Conservation (phyloP, 495 filamentous ascomycete species). For the Daldinia vernicosa region DNA sequence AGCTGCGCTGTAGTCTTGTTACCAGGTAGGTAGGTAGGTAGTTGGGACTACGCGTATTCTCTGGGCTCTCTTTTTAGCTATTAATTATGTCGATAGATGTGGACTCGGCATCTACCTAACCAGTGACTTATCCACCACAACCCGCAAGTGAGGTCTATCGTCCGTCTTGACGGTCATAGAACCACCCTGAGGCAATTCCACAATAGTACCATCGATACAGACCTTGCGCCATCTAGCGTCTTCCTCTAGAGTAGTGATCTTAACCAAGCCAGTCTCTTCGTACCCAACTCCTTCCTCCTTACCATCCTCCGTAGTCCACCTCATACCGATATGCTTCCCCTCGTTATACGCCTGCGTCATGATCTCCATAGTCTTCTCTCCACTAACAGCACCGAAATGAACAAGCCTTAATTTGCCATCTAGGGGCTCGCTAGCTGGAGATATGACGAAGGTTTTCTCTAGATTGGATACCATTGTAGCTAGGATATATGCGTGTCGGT, state of each 20-base stretch:
- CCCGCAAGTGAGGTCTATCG: conserved; percentile 41
- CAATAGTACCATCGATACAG: conserved; percentile 89
- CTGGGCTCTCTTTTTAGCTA: background rate
- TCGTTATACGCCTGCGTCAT: conserved; percentile 79
- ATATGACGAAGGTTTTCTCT: conserved; percentile 81
- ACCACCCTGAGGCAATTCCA: conserved; percentile 73
- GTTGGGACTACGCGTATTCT: background rate
- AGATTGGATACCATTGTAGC: conserved; percentile 78
- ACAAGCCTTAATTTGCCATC: conserved; percentile 74
- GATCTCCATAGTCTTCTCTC: conserved; percentile 72
- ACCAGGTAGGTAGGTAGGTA: too few relatives aligned
- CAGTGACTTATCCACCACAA: conserved; percentile 49
- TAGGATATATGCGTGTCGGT: conserved; percentile 70
- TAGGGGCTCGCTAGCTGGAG: conserved; percentile 70
- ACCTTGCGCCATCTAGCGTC: conserved; percentile 80
- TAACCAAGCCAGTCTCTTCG: conserved; percentile 67
- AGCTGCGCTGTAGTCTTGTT: background rate
- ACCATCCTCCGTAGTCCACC: conserved; percentile 42
- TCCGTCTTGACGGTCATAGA: conserved; percentile 68
- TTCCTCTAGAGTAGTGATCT: conserved; percentile 70
- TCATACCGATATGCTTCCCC: conserved; percentile 72
- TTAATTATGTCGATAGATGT: background rate
- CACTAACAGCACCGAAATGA: conserved; percentile 72
- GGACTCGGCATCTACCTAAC: conserved; percentile 1
- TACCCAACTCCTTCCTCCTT: conserved; percentile 66